Conservation (phyloP, 2,329 filamentous ascomycete genomes). For the Myriangium duriaei region DNA sequence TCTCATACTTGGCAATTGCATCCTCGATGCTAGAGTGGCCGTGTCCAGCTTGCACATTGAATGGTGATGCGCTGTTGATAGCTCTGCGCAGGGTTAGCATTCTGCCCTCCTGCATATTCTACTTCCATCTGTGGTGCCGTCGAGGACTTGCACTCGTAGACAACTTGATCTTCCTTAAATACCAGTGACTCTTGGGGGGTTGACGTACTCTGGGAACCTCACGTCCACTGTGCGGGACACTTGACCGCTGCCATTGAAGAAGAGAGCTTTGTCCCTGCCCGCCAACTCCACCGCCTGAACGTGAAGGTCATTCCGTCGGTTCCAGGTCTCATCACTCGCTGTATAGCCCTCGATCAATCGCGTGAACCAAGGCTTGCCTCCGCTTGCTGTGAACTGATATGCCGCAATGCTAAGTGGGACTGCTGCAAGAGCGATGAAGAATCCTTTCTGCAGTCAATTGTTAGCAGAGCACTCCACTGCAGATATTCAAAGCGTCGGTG, state of each 20-base stretch:
- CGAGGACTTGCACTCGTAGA: too few relatives aligned
- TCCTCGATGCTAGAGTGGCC: constrained; percentile 42
- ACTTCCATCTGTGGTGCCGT: background rate
- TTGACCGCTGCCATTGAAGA: constrained; percentile 35
- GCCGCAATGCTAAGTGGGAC: constrained; percentile 33
- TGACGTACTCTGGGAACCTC: constrained; percentile 52
- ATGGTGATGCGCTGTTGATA: constrained; percentile 51
- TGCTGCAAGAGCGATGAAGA: constrained; percentile 34
- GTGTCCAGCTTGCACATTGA: constrained; percentile 51
- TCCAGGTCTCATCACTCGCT: constrained; percentile 40
- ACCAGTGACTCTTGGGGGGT: too few relatives aligned
- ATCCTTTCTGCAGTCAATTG: constrained; percentile 27
- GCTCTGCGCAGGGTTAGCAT: constrained; percentile 31
- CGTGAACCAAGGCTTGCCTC: constrained; percentile 30
- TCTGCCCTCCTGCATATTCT: background rate
- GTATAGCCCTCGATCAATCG: constrained; percentile 46
- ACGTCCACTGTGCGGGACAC: constrained; percentile 37
- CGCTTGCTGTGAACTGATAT: constrained; percentile 32
- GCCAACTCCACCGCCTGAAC: constrained; percentile 50
- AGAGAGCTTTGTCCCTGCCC: constrained; percentile 49
- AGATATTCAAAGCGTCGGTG: constrained; percentile 11
- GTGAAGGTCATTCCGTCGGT: constrained; percentile 47
- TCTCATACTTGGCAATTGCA: constrained; percentile 51
- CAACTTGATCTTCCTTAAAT: too few relatives aligned
- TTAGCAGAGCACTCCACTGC: constrained; percentile 2